A percentile compares a stretch with the other conserved stretches of the same genome.
These are phyloP conservation scores for Hawksworthiomyces lignivorus DNA, from an alignment of 2,329 filamentous ascomycete genomes.

Conservation along the genomic window DNA sequence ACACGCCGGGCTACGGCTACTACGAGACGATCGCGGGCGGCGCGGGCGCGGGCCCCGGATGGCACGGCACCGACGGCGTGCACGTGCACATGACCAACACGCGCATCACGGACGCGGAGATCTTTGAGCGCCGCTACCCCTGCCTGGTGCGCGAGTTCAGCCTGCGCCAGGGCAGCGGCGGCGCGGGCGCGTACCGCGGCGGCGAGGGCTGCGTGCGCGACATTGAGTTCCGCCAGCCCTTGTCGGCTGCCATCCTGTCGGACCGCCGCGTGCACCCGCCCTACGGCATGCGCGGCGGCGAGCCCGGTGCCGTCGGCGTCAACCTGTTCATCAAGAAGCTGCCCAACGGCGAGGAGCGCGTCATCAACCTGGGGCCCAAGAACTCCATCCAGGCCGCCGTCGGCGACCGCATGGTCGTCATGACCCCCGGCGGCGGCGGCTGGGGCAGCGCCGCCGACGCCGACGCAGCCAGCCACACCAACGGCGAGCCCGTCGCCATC, in stretches of 20 bases:
- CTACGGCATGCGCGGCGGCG: constrained; percentile 27
- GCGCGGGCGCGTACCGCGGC: constrained; percentile 22
- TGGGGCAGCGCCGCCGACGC: constrained; percentile 36
- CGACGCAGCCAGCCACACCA: background rate
- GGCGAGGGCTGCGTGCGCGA: constrained; percentile 28
- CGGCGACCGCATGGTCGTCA: constrained; percentile 53
- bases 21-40: constrained; percentile 28
- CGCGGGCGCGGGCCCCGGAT: constrained; percentile 23
- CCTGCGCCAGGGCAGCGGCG: constrained; percentile 23
- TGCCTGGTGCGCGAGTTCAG: constrained; percentile 25
- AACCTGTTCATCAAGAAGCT: constrained; percentile 15
- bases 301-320: constrained; percentile 15
- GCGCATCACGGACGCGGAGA: constrained; percentile 24
- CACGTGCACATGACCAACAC: constrained; percentile 27
- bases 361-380: constrained; percentile 51
- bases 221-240: constrained; percentile 25
- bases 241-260: constrained; percentile 28
- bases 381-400: constrained; percentile 49
- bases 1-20: constrained; percentile 20
- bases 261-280: constrained; percentile 27
- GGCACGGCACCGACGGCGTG: constrained; percentile 22
- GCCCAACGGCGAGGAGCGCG: constrained; percentile 4
- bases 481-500: too few species aligned
- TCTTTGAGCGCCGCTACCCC: constrained; percentile 28
- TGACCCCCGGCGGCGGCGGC: constrained; percentile 55